phyloP scores from a whole-genome alignment of 768 basidiomycete genomes.

The Mycena vitilis region DNA sequence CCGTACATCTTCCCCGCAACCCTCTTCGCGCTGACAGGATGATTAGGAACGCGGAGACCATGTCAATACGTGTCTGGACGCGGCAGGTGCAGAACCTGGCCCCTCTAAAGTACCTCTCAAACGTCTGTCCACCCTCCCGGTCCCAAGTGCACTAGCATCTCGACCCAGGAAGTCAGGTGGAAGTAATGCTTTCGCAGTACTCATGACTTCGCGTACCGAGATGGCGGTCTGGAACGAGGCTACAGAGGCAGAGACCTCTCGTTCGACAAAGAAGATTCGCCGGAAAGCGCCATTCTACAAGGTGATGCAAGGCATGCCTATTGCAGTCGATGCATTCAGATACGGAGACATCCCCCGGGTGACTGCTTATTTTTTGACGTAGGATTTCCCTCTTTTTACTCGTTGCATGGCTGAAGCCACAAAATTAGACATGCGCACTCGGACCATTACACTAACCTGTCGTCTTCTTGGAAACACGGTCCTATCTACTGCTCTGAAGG shows the following conservation, averaged over 20 bases:
- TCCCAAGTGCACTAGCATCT: constrained; percentile 23
- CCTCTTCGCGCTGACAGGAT: not conserved
- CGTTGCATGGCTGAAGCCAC: not conserved
- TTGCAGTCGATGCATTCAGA: constrained; percentile 97
- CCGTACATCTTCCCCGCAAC: constrained; percentile 9
- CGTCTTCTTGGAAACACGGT: constrained; percentile 88
- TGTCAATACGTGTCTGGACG: constrained; percentile 67
- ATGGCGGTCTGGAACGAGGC: constrained; percentile 89
- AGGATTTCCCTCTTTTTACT: constrained; percentile 26
- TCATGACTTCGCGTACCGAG: constrained; percentile 91
- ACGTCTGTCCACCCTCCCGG: constrained; percentile 41
- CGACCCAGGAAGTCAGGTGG: constrained; percentile 34
- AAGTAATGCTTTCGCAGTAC: constrained; percentile 74
- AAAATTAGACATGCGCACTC: constrained; percentile 90
- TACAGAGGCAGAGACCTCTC: constrained; percentile 61
- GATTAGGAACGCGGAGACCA: constrained; percentile 63
- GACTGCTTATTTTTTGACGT: constrained; percentile 94
- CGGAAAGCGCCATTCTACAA: constrained; percentile 96
- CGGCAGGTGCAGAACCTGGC: constrained; percentile 33
- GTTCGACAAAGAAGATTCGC: constrained; percentile 61
- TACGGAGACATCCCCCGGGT: constrained; percentile 93
- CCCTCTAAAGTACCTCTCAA: constrained; percentile 32
- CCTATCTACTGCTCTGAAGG: constrained; percentile 97
- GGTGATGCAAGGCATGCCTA: constrained; percentile 94
- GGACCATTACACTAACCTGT: constrained; percentile 95